Conservation (phyloP, 805 yeast species). For the Saccharomycopsis fermentans region DNA sequence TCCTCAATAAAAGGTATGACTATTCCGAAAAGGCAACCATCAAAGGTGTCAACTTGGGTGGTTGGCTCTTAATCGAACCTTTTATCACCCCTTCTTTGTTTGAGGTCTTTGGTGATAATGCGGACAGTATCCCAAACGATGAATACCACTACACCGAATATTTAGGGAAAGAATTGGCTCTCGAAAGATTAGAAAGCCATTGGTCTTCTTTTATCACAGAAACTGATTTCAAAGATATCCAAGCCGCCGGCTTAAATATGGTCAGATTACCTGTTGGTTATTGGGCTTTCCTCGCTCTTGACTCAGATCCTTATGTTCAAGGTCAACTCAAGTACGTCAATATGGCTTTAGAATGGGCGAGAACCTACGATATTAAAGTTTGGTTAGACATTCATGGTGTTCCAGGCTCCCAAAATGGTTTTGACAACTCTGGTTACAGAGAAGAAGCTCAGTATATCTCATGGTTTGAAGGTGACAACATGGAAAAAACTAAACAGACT, state of each 20-base stretch:
- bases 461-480: conserved; percentile 36
- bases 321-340: conserved; percentile 60
- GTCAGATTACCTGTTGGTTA: conserved; percentile 76
- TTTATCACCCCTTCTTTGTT: conserved; percentile 59
- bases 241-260: conserved; percentile 46
- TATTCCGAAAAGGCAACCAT: conserved; percentile 15
- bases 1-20: conserved; percentile 4
- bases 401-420: conserved; percentile 82
- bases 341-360: conserved; percentile 59
- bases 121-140: conserved; percentile 41
- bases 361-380: conserved; percentile 46
- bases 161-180: conserved; percentile 41
- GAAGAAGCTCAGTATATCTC: conserved; percentile 30
- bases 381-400: conserved; percentile 75
- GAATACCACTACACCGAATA: conserved; percentile 44
- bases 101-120: conserved; percentile 29
- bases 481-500: conserved; percentile 39
- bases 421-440: conserved; percentile 69
- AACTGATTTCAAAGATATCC: conserved; percentile 43
- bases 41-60: conserved; percentile 50
- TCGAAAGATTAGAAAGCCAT: conserved; percentile 35
- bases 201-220: conserved; percentile 53
- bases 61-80: conserved; percentile 67
- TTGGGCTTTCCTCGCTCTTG: conserved; percentile 45
- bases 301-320: conserved; percentile 51